Conservation (phyloP, 805 yeast species). For the Dipodascopsis uninucleata region DNA sequence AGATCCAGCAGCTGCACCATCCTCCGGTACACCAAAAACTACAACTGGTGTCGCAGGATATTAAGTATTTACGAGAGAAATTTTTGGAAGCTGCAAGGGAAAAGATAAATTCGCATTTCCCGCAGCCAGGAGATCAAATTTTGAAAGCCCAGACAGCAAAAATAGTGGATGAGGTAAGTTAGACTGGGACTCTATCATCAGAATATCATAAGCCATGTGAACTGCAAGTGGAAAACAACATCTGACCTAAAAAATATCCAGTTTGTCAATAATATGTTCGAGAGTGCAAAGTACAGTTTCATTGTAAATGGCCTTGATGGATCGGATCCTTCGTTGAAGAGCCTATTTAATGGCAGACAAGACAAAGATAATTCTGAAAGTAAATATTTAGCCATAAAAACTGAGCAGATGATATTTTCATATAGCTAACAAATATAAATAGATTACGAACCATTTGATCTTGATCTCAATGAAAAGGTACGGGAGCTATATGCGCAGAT, state of each 20-base stretch:
- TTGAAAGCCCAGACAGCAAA: constrained; percentile 44
- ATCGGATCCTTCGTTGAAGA: constrained; percentile 30
- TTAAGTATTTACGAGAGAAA: constrained; percentile 46
- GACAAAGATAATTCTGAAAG: constrained; percentile 26
- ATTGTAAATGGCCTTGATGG: constrained; percentile 52
- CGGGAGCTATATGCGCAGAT: constrained; percentile 42
- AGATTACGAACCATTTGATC: constrained; percentile 66
- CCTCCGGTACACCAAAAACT: constrained; percentile 28
- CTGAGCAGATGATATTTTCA: background rate
- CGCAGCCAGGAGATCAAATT: constrained; percentile 41
- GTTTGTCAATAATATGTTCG: constrained; percentile 51
- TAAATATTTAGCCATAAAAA: constrained; percentile 24
- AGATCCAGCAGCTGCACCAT: constrained; percentile 24
- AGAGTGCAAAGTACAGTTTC: constrained; percentile 50
- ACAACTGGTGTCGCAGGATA: constrained; percentile 39
- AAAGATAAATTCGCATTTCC: constrained; percentile 50
- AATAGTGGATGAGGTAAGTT: constrained; percentile 39
- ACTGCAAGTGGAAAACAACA: no score
- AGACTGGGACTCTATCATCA: constrained; percentile 7
- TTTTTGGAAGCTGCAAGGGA: constrained; percentile 42
- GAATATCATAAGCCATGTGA: background rate
- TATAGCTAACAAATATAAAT: background rate
- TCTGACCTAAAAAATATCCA: no score
- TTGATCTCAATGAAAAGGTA: constrained; percentile 55
- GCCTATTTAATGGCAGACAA: constrained; percentile 30